A percentile compares a stretch with the other conserved stretches of the same genome.
phyloP scores from a whole-genome alignment of 2,329 filamentous ascomycete species.

The Verticillium dahliae region DNA sequence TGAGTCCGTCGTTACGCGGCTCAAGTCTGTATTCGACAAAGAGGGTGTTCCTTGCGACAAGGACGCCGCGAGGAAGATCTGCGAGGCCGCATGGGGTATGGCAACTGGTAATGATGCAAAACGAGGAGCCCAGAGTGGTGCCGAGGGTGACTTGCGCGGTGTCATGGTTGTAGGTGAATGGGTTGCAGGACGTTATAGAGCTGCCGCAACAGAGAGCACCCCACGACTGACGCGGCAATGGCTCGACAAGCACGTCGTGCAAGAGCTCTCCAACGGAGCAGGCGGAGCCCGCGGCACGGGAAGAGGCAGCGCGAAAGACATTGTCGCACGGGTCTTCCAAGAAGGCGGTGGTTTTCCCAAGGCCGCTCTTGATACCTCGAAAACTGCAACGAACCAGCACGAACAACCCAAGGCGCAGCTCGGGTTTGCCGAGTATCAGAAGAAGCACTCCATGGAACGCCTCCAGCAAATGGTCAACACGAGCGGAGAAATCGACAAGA shows the following conservation, averaged over 20 bases:
- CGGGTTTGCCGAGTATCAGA: conserved; percentile 66
- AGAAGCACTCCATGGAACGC: conserved; percentile 65
- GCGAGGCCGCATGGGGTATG: conserved; percentile 78
- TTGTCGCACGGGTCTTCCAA: conserved; percentile 71
- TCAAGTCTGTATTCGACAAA: conserved; percentile 79
- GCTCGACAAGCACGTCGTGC: conserved; percentile 66
- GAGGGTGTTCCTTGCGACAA: conserved; percentile 85
- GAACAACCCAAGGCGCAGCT: conserved; percentile 54
- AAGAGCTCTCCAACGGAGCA: conserved; percentile 62
- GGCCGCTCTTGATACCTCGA: conserved; percentile 31
- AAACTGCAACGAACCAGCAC: conserved; percentile 27
- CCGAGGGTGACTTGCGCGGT: conserved; percentile 68
- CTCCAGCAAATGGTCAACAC: conserved; percentile 72
- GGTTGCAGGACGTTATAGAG: conserved; percentile 67
- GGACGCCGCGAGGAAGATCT: conserved; percentile 79
- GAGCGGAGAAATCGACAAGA: conserved; percentile 70
- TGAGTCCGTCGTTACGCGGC: conserved; percentile 74
- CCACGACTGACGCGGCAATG: conserved; percentile 62
- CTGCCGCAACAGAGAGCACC: conserved; percentile 30
- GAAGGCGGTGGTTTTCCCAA: conserved; percentile 74
- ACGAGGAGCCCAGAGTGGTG: conserved; percentile 60
- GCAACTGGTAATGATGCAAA: conserved; percentile 63
- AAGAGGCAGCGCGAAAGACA: conserved; percentile 65
- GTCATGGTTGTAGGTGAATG: conserved; percentile 84
- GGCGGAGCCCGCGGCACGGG: conserved; percentile 66